Conservation (phyloP, 202 grass and related monocot genomes). For the Setaria viridis region DNA sequence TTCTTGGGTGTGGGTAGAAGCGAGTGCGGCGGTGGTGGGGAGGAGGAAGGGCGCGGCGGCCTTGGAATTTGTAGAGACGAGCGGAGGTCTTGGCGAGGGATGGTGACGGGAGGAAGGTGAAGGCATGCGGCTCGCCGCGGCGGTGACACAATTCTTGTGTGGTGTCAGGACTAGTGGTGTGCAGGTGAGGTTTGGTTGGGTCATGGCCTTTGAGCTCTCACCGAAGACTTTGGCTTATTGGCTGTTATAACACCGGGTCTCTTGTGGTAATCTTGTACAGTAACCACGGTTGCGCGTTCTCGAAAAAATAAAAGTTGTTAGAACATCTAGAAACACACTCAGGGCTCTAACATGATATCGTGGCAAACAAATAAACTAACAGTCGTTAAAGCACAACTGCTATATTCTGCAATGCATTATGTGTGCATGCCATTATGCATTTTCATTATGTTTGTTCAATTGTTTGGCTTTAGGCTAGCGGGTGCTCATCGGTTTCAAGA, state of each 20-base stretch:
- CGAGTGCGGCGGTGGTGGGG: not conserved
- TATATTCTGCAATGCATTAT: too few relatives aligned
- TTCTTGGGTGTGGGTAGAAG: not conserved
- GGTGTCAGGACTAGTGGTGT: constrained; percentile 40
- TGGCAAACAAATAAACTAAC: not conserved
- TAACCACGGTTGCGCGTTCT: not conserved
- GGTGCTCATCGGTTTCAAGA: too few relatives aligned
- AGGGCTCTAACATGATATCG: not conserved
- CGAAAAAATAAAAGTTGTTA: not conserved
- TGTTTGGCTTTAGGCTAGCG: too few relatives aligned
- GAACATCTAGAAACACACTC: not conserved
- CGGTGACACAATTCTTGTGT: constrained; percentile 53
- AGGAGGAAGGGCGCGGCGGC: constrained; percentile 13
- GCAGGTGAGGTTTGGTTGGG: constrained; percentile 62
- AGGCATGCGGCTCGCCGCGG: not conserved
- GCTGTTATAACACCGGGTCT: not conserved
- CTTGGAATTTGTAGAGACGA: constrained; percentile 53
- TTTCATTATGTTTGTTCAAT: too few relatives aligned
- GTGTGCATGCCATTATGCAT: too few relatives aligned
- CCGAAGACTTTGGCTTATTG: constrained; percentile 16
- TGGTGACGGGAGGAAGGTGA: constrained; percentile 8
- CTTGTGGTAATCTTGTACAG: not conserved
- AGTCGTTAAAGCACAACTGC: not conserved
- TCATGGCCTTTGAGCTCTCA: constrained; percentile 53
- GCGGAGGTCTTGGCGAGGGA: constrained; percentile 25